Evolutionary conservation across 2,329 filamentous ascomycete genomes (phyloP).

Genomic region (Graphilbum sp.): DNA sequence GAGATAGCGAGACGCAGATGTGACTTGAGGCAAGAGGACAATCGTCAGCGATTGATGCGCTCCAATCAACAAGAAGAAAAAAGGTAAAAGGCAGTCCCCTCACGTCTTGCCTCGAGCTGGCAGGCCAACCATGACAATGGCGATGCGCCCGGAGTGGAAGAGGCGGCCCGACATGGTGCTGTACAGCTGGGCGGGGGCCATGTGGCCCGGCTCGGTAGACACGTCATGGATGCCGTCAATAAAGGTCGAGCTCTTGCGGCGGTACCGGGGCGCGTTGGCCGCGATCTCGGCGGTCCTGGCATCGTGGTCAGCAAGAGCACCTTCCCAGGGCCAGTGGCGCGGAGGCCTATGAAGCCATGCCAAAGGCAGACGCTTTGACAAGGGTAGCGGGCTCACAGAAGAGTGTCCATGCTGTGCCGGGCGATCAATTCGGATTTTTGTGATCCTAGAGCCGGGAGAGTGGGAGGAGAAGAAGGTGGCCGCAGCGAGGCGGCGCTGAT

Average conservation of each 20-base stretch:
- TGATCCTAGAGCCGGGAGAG: too few species aligned
- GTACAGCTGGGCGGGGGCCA: conserved; percentile 93
- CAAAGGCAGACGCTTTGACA: too few species aligned
- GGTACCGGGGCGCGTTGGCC: conserved; percentile 76
- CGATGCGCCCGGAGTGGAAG: conserved; percentile 93
- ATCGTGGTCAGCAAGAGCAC: too few species aligned
- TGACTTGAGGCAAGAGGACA: conserved; percentile 42
- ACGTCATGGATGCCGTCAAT: conserved; percentile 96
- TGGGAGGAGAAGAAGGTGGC: too few species aligned
- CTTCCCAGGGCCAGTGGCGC: too few species aligned
- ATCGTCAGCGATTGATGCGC: not conserved
- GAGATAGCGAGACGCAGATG: conserved; percentile 85
- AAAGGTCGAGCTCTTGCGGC: conserved; percentile 86
- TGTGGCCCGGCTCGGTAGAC: conserved; percentile 51
- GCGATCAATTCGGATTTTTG: too few species aligned
- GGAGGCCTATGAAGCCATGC: too few species aligned
- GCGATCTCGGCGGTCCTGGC: conserved; percentile 76
- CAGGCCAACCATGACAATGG: conserved; percentile 90
- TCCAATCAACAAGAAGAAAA: too few species aligned
- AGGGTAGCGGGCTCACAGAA: too few species aligned
- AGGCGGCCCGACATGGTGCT: conserved; percentile 94
- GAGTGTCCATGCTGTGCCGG: too few species aligned
- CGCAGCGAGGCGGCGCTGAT: too few species aligned
- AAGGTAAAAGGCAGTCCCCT: not conserved
- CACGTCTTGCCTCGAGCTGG: conserved; percentile 91